Evolutionary conservation across 129 eudicot genomes (phyloP), one percentile per base, ranked within the genome.

Genomic region (Flaveria linearis): DNA sequence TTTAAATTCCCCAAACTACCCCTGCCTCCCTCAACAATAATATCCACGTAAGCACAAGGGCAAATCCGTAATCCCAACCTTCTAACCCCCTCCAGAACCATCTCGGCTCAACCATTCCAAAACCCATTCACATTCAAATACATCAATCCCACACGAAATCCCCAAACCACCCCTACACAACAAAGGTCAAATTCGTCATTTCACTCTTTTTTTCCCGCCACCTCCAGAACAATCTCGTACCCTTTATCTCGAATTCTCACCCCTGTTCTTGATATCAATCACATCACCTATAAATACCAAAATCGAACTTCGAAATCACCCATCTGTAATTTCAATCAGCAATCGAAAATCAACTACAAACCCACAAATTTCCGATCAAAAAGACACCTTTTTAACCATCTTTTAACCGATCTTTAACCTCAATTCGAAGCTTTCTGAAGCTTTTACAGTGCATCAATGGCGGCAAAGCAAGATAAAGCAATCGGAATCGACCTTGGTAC

Each of bases 401-500:
- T 26, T 60, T 66, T 16, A 14, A 2, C 16, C 25, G 16, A 61
- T 60, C 66, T 23, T 5, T 4, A 26, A 41, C 15, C 28, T 76
- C 68, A 26, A 36, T 5, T 36, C 7, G 7, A 36, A 36, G 7
- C 41, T 36, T 36, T 36, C 7, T 36, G 41, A 36, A 36, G 41
- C 41, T 36, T 36, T 36, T 36, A 36, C 41, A 36, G 41, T 36
- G 7, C 41, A 36, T 80, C 77, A 80, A 84, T 86, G 53, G 79
- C 85, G 39, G 43, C 69, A 2, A 84, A 86, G 47, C 84, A 74
- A 66, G 84, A 81, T 53, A 91, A 91, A 20, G 97, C 97, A 0
- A 88, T 91, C 22, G 97, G 97, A 17, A 88, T 88, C 22, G 97
- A 91, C 74, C 82, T 91, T 4, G 97, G 97, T 11, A 90, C 96